A percentile compares a stretch with the other conserved stretches of the same genome.
phyloP scores from a whole-genome alignment of 2,329 filamentous ascomycete species.

The Alternaria consortialis region DNA sequence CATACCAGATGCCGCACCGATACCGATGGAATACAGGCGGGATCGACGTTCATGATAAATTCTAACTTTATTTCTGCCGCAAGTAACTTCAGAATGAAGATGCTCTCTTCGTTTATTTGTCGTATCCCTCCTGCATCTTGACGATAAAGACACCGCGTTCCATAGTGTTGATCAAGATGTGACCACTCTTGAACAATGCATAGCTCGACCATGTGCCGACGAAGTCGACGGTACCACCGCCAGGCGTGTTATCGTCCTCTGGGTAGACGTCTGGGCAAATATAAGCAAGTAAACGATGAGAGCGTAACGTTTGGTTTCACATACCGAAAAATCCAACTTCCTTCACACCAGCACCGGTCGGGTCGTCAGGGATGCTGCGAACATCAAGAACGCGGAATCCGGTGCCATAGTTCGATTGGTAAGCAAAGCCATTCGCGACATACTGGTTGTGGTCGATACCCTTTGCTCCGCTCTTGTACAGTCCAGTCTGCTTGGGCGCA shows the following conservation, averaged over 20 bases:
- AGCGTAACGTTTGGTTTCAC: neutral
- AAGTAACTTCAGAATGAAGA: neutral
- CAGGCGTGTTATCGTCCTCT: conserved; percentile 52
- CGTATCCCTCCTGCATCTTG: conserved; percentile 42
- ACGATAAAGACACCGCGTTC: conserved; percentile 51
- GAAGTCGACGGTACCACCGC: conserved; percentile 54
- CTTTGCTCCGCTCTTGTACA: conserved; percentile 52
- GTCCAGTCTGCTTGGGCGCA: conserved; percentile 52
- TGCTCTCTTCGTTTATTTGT: neutral
- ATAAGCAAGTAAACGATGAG: conserved; percentile 2
- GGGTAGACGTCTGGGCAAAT: conserved; percentile 50
- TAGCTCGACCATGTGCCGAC: conserved; percentile 57
- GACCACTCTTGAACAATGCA: conserved; percentile 51
- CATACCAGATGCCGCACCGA: neutral
- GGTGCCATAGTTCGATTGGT: conserved; percentile 56
- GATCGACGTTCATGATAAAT: neutral
- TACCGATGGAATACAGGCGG: neutral
- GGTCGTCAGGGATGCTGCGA: conserved; percentile 52
- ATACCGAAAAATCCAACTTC: conserved; percentile 54
- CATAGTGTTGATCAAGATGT: conserved; percentile 53
- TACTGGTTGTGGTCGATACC: conserved; percentile 61
- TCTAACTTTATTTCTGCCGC: neutral
- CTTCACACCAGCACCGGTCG: conserved; percentile 53
- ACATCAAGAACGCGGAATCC: conserved; percentile 56
- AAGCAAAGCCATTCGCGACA: conserved; percentile 53